phyloP scores from a whole-genome alignment of 805 yeast species.

The Ogataea neopini region DNA sequence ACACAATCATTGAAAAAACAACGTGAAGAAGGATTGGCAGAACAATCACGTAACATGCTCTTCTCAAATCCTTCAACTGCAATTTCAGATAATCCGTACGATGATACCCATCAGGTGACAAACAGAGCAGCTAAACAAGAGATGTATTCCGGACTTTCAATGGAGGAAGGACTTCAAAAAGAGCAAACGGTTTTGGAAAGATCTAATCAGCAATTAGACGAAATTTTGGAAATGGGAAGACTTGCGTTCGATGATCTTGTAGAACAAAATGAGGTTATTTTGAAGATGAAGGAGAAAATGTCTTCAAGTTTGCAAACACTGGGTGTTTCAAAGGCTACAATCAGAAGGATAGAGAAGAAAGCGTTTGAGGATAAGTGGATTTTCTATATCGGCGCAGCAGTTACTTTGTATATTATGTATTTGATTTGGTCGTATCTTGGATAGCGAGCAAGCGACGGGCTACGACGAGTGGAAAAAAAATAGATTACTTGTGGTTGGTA shows the following conservation, averaged over 20 bases:
- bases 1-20: conserved; percentile 55
- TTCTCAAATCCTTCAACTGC: conserved; percentile 37
- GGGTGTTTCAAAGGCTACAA: conserved; percentile 86
- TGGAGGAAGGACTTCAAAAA: conserved; percentile 65
- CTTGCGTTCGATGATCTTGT: conserved; percentile 81
- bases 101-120: conserved; percentile 28
- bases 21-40: conserved; percentile 54
- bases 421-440: conserved; percentile 65
- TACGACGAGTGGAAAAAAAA: too few species aligned
- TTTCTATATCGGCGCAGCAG: conserved; percentile 71
- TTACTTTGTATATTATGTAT: conserved; percentile 67
- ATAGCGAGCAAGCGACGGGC: conserved; percentile 25
- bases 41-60: conserved; percentile 50
- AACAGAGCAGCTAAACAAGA: conserved; percentile 26
- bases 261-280: conserved; percentile 76
- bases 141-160: conserved; percentile 33
- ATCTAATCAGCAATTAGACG: conserved; percentile 83
- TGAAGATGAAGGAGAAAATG: conserved; percentile 61
- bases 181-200: conserved; percentile 65
- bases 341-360: conserved; percentile 73
- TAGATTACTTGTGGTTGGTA: too few species aligned
- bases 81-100: conserved; percentile 51
- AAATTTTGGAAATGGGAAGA: conserved; percentile 86
- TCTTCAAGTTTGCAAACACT: conserved; percentile 71
- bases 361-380: conserved; percentile 85